Base-by-base conservation (phyloP, 352 stramenopile species). In the Phytophthora macrochlamydospora region DNA sequence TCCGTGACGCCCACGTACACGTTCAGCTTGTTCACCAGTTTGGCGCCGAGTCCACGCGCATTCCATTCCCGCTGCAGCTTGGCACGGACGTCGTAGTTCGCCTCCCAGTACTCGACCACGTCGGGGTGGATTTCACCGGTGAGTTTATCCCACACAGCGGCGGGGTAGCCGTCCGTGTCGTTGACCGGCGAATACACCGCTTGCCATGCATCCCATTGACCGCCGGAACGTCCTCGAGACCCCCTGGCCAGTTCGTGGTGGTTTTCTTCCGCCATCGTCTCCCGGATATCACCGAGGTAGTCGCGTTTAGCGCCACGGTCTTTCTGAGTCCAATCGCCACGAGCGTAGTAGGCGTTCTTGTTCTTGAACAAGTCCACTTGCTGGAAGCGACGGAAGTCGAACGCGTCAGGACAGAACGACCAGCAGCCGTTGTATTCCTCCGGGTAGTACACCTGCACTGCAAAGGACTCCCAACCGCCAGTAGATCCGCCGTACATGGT, bases 341-440 rank as follows among this genome's bases (percentile, higher is more conserved):
- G 69, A 46, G 75, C 69, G 53, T 90, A 90, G 78, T 92, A 92
- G 11, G 83, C 83, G 57, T 90, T 92, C 18, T 68, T 57, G 67
- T 92, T 79, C 2, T 79, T 66, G 3, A 89, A 67, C 13, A 92
- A 50, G 44, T 92, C 73, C 24, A 92, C 81, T 54, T 90, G 79
- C 55, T 92, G 83, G 65, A 92, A 92, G 7, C 85, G 83, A 50
- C 69, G 83, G 52, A 92, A 92, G 59, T 92, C 83, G 53, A 90
- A 92, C 38, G 83, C 82, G 51, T 92, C 83, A 0, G 83, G 83
- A 32, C 83, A 92, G 62, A 92, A 92, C n/a, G 81, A 86, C 83
- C 81, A 92, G 76, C 83, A 92, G 56, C 83, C 83, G 54, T 90
- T 92, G 79, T 90, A 92, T 30, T 89, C 83, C 18, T 92, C 81